phyloP scores from a whole-genome alignment of 805 yeast species.

The Metschnikowia bowlesiae region DNA sequence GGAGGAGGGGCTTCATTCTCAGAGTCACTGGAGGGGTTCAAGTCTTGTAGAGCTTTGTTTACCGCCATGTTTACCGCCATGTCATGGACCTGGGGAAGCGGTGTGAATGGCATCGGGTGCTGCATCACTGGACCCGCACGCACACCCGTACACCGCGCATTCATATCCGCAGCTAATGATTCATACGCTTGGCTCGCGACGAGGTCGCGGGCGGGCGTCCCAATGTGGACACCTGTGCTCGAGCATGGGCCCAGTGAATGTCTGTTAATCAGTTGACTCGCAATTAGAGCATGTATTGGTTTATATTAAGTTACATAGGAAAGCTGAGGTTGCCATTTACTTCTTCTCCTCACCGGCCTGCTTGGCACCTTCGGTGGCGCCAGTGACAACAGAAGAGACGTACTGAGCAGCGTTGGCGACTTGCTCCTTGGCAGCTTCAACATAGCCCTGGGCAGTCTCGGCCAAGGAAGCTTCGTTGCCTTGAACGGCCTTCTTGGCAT shows the following conservation, averaged over 20 bases:
- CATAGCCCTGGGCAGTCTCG: constrained; percentile 44
- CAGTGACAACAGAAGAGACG: constrained; percentile 49
- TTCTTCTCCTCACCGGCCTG: constrained; percentile 27
- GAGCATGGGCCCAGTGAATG: background rate
- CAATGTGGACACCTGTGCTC: too few species aligned
- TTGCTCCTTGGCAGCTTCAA: constrained; percentile 53
- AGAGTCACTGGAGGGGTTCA: constrained; percentile 1
- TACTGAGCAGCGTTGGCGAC: constrained; percentile 54
- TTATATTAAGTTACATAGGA: too few species aligned
- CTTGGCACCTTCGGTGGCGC: constrained; percentile 54
- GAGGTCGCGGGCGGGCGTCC: too few species aligned
- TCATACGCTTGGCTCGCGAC: too few species aligned
- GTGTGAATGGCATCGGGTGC: background rate
- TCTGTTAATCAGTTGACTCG: background rate
- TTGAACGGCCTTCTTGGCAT: constrained; percentile 36
- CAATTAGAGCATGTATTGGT: background rate
- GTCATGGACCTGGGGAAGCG: background rate
- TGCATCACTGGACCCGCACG: background rate
- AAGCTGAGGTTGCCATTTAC: constrained; percentile 4
- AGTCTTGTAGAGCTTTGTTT: constrained; percentile 8
- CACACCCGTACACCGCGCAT: background rate
- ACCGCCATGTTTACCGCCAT: constrained; percentile 9
- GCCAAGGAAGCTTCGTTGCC: constrained; percentile 25
- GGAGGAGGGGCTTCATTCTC: background rate
- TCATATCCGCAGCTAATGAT: background rate